phyloP scores from a whole-genome alignment of 2,329 filamentous ascomycete species.

The Curvularia lunata region DNA sequence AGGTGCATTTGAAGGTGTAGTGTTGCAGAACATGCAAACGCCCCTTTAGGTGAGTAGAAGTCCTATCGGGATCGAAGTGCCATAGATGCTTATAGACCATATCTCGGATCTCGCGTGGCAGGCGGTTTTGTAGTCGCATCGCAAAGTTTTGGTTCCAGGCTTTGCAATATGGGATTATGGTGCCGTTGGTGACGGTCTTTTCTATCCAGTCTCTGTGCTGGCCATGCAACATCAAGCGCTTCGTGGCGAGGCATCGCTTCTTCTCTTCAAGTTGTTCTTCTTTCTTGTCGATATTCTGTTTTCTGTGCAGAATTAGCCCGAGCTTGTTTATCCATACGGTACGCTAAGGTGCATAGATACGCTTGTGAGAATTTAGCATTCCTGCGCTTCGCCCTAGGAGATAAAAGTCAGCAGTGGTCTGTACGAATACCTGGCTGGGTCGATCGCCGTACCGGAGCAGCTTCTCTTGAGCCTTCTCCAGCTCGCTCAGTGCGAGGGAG shows the following conservation, averaged over 20 bases:
- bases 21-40: background rate
- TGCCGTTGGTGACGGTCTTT: background rate
- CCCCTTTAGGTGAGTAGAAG: background rate
- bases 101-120: slow-evolving; percentile 8
- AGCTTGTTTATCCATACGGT: background rate
- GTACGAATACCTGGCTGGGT: background rate
- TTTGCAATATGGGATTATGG: slow-evolving; percentile 8
- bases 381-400: background rate
- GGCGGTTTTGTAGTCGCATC: background rate
- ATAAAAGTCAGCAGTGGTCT: background rate
- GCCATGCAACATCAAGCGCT: slow-evolving; percentile 4
- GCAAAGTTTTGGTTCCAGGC: slow-evolving; percentile 8
- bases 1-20: background rate
- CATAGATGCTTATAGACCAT: slow-evolving; percentile 8
- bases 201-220: slow-evolving; percentile 9
- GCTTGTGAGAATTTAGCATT: background rate
- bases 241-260: slow-evolving; percentile 7
- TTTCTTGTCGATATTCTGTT: background rate
- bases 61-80: background rate
- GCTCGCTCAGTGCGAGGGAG: background rate
- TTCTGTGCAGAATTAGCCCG: background rate
- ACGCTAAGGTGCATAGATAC: background rate
- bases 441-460: background rate
- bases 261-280: background rate
- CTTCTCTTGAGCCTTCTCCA: background rate